Evolutionary conservation across 2,329 filamentous ascomycete genomes (phyloP).

Genomic region (Alternaria atra): DNA sequence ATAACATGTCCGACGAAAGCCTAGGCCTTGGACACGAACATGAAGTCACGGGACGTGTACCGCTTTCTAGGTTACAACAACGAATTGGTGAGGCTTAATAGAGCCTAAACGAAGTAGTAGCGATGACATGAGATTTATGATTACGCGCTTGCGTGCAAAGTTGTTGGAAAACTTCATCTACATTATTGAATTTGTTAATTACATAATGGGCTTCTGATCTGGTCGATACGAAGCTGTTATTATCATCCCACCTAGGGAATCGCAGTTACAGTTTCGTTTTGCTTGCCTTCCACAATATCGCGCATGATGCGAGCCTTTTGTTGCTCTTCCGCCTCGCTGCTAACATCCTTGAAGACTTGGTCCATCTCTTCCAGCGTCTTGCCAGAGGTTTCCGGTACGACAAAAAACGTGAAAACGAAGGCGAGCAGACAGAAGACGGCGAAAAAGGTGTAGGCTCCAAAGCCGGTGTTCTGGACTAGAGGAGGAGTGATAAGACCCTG

Average conservation of each 20-base stretch:
- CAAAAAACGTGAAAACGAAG: slow-evolving; percentile 48
- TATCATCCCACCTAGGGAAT: not conserved
- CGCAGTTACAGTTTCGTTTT: not conserved
- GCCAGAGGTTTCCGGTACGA: slow-evolving; percentile 48
- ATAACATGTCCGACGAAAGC: not conserved
- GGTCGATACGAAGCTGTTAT: not conserved
- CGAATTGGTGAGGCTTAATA: not conserved
- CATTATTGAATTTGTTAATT: not conserved
- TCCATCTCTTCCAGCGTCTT: slow-evolving; percentile 51
- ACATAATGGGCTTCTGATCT: not conserved
- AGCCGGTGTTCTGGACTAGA: slow-evolving; percentile 66
- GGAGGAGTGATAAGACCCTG: slow-evolving; percentile 71
- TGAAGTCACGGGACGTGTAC: not conserved
- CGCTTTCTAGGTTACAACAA: not conserved
- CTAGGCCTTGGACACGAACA: not conserved
- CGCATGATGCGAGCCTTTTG: slow-evolving; percentile 43
- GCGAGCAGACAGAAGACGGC: slow-evolving; percentile 48
- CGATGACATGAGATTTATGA: not conserved
- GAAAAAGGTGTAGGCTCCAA: slow-evolving; percentile 54
- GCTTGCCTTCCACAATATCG: slow-evolving; percentile 38
- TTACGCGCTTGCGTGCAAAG: not conserved
- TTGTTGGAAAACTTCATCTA: not conserved
- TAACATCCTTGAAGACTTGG: slow-evolving; percentile 48
- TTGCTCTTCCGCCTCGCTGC: slow-evolving; percentile 47
- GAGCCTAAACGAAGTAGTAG: not conserved